A percentile compares a stretch with the other conserved stretches of the same genome.
Conservation (phyloP, 1,139 yeast genomes). For the Blastobotrys persicus region DNA sequence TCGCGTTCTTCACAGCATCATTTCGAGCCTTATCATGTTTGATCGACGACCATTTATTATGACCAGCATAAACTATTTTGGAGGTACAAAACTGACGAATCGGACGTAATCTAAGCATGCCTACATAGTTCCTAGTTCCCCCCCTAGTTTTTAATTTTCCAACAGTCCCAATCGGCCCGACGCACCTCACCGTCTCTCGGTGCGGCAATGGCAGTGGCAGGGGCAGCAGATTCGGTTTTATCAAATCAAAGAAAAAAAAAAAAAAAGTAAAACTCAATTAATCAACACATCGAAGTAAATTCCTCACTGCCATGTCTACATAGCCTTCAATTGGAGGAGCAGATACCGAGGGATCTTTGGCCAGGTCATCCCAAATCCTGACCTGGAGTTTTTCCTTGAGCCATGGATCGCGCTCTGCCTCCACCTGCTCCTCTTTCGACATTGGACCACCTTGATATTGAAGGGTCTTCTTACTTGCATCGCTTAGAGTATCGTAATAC, state of each 20-base stretch:
- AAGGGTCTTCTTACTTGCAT: slow-evolving; percentile 17
- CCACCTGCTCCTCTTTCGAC: slow-evolving; percentile 12
- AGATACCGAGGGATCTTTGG: slow-evolving; percentile 16
- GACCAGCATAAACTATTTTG: slow-evolving; percentile 47
- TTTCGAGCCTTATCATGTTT: slow-evolving; percentile 92
- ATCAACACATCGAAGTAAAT: neutral
- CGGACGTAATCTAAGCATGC: slow-evolving; percentile 1
- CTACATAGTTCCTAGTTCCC: neutral
- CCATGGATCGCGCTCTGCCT: slow-evolving; percentile 18
- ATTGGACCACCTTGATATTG: slow-evolving; percentile 21
- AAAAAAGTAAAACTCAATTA: too few relatives aligned
- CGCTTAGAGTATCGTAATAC: slow-evolving; percentile 18
- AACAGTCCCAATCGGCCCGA: neutral
- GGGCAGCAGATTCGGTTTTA: too few relatives aligned
- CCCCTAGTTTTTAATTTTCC: neutral
- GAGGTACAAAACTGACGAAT: slow-evolving; percentile 3
- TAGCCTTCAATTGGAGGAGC: slow-evolving; percentile 16
- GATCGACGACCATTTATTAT: slow-evolving; percentile 93
- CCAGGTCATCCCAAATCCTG: slow-evolving; percentile 20
- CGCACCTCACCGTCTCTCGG: too few relatives aligned
- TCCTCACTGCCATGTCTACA: slow-evolving; percentile 17
- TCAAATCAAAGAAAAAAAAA: too few relatives aligned
- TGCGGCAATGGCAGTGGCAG: too few relatives aligned
- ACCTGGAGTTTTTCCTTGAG: slow-evolving; percentile 18
- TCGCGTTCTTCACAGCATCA: slow-evolving; percentile 72